A percentile compares a stretch with the other conserved stretches of the same genome.
phyloP scores from a whole-genome alignment of 2,329 filamentous ascomycete genomes.

The Colletotrichum sp. region DNA sequence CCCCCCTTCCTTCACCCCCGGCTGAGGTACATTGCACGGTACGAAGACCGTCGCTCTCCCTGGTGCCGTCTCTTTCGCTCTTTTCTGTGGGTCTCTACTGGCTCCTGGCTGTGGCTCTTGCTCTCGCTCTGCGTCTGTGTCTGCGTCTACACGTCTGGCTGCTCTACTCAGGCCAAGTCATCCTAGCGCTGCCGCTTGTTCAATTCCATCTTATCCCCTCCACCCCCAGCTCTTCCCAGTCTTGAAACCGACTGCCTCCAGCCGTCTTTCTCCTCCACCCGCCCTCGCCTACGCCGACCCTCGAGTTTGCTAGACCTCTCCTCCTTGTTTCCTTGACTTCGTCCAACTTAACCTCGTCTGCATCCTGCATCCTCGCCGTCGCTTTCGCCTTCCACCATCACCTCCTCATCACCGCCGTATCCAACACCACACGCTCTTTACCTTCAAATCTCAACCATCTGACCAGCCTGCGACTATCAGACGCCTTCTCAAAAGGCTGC shows the following conservation, averaged over 20 bases:
- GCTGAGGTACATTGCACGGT: not conserved
- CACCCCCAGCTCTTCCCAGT: slow-evolving; percentile 20
- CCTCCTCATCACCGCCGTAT: not conserved
- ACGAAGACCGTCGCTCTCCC: not conserved
- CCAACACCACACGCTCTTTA: slow-evolving; percentile 5
- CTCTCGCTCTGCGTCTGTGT: not conserved
- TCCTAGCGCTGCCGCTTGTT: slow-evolving; percentile 14
- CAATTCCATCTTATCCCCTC: slow-evolving; percentile 24
- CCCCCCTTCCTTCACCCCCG: not conserved
- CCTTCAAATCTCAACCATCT: not conserved
- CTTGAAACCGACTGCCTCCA: slow-evolving; percentile 14
- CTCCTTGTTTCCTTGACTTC: slow-evolving; percentile 12
- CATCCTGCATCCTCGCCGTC: not conserved
- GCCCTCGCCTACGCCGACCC: slow-evolving; percentile 5
- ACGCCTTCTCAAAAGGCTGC: not conserved
- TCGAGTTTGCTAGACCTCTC: slow-evolving; percentile 6
- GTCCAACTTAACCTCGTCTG: not conserved
- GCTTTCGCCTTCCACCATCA: not conserved
- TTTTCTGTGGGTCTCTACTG: not conserved
- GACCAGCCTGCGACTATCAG: not conserved
- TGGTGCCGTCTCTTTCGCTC: not conserved
- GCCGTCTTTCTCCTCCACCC: slow-evolving; percentile 2
- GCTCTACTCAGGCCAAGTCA: slow-evolving; percentile 15
- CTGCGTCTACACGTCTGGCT: not conserved
- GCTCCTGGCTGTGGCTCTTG: not conserved